Percentiles rank a stretch among this genome's conserved stretches.
Evolutionary conservation across 1,284 basidiomycete species (phyloP).

Genomic region (Cryptococcus sp.): DNA sequence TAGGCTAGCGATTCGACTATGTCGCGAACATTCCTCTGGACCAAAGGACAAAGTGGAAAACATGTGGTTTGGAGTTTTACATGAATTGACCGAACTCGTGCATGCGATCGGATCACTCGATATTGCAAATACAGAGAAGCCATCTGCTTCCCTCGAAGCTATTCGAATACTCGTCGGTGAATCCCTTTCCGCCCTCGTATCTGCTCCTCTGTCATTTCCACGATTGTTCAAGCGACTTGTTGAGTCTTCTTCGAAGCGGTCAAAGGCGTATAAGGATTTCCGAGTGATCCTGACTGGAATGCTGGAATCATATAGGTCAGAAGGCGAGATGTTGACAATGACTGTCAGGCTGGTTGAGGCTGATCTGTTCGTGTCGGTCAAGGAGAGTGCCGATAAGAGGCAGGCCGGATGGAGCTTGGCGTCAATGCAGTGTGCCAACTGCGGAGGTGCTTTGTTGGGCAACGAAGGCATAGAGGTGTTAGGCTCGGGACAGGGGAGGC

Average conservation of each 20-base stretch:
- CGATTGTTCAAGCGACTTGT: constrained; percentile 85
- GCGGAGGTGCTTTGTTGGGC: not conserved
- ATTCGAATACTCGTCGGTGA: constrained; percentile 74
- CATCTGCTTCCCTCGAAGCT: constrained; percentile 48
- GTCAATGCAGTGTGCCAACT: not conserved
- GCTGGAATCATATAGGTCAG: constrained; percentile 87
- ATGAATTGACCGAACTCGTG: constrained; percentile 72
- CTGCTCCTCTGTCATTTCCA: constrained; percentile 83
- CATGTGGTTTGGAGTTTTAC: constrained; percentile 83
- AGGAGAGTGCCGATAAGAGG: constrained; percentile 44
- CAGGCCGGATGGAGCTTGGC: constrained; percentile 39
- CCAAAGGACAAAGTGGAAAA: constrained; percentile 61
- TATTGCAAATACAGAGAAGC: constrained; percentile 1
- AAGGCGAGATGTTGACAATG: constrained; percentile 85
- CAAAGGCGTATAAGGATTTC: constrained; percentile 79
- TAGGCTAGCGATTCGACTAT: constrained; percentile 62
- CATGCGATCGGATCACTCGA: constrained; percentile 58
- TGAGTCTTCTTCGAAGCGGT: constrained; percentile 47
- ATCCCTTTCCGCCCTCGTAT: constrained; percentile 78
- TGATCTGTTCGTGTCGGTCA: constrained; percentile 73
- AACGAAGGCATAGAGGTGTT: not conserved
- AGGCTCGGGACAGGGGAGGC: not conserved
- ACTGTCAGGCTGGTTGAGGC: constrained; percentile 76
- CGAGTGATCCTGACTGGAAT: constrained; percentile 85
- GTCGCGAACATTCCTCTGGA: constrained; percentile 59